A percentile compares a stretch with the other conserved stretches of the same genome.
phyloP scores from a whole-genome alignment of 2,329 filamentous ascomycete genomes.

The Exophiala oligosperma region DNA sequence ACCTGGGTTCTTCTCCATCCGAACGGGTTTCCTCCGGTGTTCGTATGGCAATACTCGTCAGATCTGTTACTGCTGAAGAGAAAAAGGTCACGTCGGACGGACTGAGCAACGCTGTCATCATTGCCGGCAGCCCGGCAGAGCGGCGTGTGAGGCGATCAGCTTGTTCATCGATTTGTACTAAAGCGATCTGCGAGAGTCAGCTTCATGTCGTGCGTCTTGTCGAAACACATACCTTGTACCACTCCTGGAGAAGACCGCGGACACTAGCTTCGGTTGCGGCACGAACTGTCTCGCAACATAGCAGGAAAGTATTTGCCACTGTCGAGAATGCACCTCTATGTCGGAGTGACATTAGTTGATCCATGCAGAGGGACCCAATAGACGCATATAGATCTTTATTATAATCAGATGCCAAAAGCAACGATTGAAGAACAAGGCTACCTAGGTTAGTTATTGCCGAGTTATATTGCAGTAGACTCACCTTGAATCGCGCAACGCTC shows the following conservation, averaged over 20 bases:
- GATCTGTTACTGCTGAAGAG: slow-evolving; percentile 58
- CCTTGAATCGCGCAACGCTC: slow-evolving; percentile 93
- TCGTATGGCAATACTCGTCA: slow-evolving; percentile 18
- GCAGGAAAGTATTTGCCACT: slow-evolving; percentile 81
- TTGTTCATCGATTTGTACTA: slow-evolving; percentile 71
- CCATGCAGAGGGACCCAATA: slow-evolving; percentile 75
- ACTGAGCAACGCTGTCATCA: slow-evolving; percentile 78
- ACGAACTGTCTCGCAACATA: slow-evolving; percentile 70
- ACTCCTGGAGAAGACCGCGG: slow-evolving; percentile 57
- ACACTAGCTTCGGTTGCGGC: slow-evolving; percentile 50
- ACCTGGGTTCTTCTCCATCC: slow-evolving; percentile 50
- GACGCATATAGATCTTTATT: slow-evolving; percentile 59
- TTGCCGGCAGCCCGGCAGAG: slow-evolving; percentile 86
- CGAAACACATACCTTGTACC: slow-evolving; percentile 64
- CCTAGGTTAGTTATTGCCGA: slow-evolving; percentile 24
- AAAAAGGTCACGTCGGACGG: slow-evolving; percentile 63
- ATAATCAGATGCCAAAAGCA: slow-evolving; percentile 50
- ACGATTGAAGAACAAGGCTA: slow-evolving; percentile 69
- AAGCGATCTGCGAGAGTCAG: slow-evolving; percentile 52
- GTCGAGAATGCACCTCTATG: slow-evolving; percentile 93
- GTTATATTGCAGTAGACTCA: slow-evolving; percentile 38
- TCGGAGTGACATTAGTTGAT: slow-evolving; percentile 76
- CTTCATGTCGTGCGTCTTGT: slow-evolving; percentile 30
- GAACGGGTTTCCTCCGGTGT: slow-evolving; percentile 28
- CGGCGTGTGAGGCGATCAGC: slow-evolving; percentile 78